phyloP scores from a whole-genome alignment of 2,329 filamentous ascomycete species.

The Ascochyta lentis region DNA sequence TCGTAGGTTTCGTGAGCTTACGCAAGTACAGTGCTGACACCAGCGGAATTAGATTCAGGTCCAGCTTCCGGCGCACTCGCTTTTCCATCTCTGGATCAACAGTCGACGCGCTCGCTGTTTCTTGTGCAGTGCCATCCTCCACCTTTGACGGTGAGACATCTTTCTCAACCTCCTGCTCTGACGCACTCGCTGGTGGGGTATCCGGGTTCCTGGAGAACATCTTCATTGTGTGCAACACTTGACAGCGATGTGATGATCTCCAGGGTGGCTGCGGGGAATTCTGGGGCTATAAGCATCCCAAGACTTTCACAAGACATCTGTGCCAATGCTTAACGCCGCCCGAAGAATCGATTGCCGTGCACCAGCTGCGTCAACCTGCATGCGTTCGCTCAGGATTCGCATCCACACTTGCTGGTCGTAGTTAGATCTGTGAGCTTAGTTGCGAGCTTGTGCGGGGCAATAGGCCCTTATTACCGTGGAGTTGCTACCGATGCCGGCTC shows the following conservation, averaged over 20 bases:
- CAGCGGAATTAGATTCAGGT: slow-evolving; percentile 41
- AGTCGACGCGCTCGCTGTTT: background rate
- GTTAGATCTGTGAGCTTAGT: background rate
- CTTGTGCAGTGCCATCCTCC: slow-evolving; percentile 10
- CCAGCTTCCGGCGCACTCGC: slow-evolving; percentile 39
- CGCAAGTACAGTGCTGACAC: slow-evolving; percentile 44
- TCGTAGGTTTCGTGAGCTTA: slow-evolving; percentile 17
- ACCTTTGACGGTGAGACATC: slow-evolving; percentile 1
- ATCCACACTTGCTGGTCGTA: background rate
- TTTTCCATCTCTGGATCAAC: slow-evolving; percentile 33
- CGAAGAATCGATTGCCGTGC: background rate
- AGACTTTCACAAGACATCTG: background rate
- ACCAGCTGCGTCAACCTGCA: slow-evolving; percentile 3
- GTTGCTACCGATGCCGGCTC: background rate
- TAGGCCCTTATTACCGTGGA: slow-evolving; percentile 3
- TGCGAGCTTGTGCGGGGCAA: slow-evolving; percentile 6
- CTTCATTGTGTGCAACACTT: background rate
- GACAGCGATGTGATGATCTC: too few relatives aligned
- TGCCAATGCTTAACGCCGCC: background rate
- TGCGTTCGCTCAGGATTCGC: background rate
- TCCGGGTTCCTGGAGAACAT: background rate
- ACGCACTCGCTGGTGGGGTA: background rate
- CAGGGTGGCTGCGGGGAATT: background rate
- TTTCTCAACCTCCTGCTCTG: background rate
- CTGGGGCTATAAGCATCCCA: slow-evolving; percentile 4